These are phyloP conservation scores for Amylocystis lapponica DNA, from an alignment of 768 basidiomycete species.

Conservation along the genomic window DNA sequence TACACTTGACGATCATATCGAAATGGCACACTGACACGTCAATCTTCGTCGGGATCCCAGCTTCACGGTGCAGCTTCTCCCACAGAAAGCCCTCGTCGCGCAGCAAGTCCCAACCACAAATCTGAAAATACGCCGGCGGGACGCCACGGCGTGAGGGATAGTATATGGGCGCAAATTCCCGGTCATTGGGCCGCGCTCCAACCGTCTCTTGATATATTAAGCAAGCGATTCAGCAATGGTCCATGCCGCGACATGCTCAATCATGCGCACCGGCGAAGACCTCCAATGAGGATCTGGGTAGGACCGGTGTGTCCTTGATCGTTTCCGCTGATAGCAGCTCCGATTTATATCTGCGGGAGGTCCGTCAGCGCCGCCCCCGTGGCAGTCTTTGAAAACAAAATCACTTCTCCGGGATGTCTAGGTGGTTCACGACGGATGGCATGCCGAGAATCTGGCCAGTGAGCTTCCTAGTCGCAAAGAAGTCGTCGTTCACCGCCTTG, in stretches of 20 bases:
- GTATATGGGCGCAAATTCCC: constrained; percentile 16
- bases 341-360: constrained; percentile 14
- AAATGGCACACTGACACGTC: constrained; percentile 11
- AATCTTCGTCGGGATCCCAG: constrained; percentile 17
- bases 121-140: constrained; percentile 20
- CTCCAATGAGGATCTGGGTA: constrained; percentile 2
- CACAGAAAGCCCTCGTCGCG: constrained; percentile 26
- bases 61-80: constrained; percentile 17
- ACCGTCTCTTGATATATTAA: neutral
- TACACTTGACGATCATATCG: neutral
- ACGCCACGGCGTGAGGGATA: constrained; percentile 15
- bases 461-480: constrained; percentile 11
- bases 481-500: constrained; percentile 15
- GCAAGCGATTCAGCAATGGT: neutral
- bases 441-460: constrained; percentile 22
- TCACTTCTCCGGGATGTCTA: constrained; percentile 13
- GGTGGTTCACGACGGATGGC: constrained; percentile 13
- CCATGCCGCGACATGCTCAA: neutral
- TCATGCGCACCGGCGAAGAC: constrained; percentile 1
- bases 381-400: neutral
- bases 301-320: constrained; percentile 13
- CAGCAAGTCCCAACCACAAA: constrained; percentile 20
- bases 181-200: constrained; percentile 3
- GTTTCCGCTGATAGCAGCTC: constrained; percentile 18
- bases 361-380: constrained; percentile 1